A percentile compares a stretch with the other conserved stretches of the same genome.
Evolutionary conservation across 2,329 filamentous ascomycete species (phyloP).

Genomic region (Fusarium floridanum): DNA sequence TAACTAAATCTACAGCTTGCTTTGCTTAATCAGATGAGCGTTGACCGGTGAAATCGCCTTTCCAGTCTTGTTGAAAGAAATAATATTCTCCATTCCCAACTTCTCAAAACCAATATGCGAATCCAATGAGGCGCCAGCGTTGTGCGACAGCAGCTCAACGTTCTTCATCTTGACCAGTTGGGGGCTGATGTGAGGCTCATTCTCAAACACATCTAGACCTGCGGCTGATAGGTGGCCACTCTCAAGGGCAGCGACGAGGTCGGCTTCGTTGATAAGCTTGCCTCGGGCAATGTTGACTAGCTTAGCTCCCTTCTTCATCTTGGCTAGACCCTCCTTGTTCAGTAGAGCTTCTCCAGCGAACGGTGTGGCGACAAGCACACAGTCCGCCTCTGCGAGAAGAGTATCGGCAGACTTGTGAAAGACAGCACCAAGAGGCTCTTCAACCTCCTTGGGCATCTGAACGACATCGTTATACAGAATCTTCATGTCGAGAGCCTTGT

Average conservation of each 20-base stretch:
- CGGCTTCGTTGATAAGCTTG: conserved; percentile 79
- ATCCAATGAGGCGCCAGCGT: conserved; percentile 43
- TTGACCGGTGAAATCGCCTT: conserved; percentile 46
- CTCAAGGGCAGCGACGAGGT: conserved; percentile 75
- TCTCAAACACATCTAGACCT: conserved; percentile 79
- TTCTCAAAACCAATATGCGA: conserved; percentile 44
- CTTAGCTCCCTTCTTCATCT: conserved; percentile 78
- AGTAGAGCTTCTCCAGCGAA: conserved; percentile 41
- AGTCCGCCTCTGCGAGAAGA: conserved; percentile 43
- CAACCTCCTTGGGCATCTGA: conserved; percentile 35
- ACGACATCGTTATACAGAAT: conserved; percentile 46
- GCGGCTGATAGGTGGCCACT: conserved; percentile 71
- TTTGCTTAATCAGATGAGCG: conserved; percentile 44
- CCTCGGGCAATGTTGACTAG: conserved; percentile 80
- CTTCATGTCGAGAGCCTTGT: conserved; percentile 47
- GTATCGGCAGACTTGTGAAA: conserved; percentile 42
- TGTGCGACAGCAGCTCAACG: conserved; percentile 44
- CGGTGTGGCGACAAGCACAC: conserved; percentile 42
- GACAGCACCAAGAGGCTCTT: conserved; percentile 26
- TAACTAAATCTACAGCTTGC: conserved; percentile 32
- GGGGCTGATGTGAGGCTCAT: conserved; percentile 67
- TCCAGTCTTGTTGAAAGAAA: conserved; percentile 36
- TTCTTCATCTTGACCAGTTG: conserved; percentile 45
- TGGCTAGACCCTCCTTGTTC: conserved; percentile 68
- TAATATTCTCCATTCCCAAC: conserved; percentile 46